These are phyloP conservation scores for Boletus edulis DNA, from an alignment of 768 basidiomycete species.

Conservation along the genomic window DNA sequence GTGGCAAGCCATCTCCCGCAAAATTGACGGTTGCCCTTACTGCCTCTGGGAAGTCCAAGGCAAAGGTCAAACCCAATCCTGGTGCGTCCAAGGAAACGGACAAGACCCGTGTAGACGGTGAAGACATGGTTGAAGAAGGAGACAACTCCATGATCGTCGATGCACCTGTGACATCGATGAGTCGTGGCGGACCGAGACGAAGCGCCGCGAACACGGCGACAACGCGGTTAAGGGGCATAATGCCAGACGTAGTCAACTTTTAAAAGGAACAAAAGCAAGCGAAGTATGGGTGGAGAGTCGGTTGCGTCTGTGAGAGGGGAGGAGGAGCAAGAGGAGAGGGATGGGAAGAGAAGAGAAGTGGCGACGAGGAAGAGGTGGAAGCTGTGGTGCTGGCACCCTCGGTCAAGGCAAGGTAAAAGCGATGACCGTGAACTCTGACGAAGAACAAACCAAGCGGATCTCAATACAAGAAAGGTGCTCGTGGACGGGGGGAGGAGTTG, in stretches of 20 bases:
- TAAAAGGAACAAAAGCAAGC: conserved; percentile 60
- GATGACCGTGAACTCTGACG: not conserved
- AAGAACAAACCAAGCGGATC: conserved; percentile 1
- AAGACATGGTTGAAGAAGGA: not conserved
- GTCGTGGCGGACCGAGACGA: conserved; percentile 36
- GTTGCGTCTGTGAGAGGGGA: conserved; percentile 1
- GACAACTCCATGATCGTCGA: conserved; percentile 13
- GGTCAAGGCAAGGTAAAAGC: conserved; percentile 6
- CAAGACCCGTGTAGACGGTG: not conserved
- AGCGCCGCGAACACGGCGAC: conserved; percentile 54
- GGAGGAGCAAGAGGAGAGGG: conserved; percentile 19
- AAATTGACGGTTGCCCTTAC: conserved; percentile 3
- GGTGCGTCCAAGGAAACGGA: not conserved
- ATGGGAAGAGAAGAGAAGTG: conserved; percentile 18
- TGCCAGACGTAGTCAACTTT: conserved; percentile 74
- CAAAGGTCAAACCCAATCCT: conserved; percentile 3
- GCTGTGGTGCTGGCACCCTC: conserved; percentile 12
- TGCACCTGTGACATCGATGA: conserved; percentile 6
- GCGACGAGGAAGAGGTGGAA: conserved; percentile 16
- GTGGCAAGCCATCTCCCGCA: conserved; percentile 13
- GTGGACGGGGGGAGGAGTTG: not conserved
- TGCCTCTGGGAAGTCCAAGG: conserved; percentile 1
- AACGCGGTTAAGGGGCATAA: conserved; percentile 50
- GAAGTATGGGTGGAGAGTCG: conserved; percentile 32
- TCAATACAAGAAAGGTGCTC: conserved; percentile 11